Base-by-base conservation (phyloP, 1,139 yeast genomes). In the Taphrina confusa region DNA sequence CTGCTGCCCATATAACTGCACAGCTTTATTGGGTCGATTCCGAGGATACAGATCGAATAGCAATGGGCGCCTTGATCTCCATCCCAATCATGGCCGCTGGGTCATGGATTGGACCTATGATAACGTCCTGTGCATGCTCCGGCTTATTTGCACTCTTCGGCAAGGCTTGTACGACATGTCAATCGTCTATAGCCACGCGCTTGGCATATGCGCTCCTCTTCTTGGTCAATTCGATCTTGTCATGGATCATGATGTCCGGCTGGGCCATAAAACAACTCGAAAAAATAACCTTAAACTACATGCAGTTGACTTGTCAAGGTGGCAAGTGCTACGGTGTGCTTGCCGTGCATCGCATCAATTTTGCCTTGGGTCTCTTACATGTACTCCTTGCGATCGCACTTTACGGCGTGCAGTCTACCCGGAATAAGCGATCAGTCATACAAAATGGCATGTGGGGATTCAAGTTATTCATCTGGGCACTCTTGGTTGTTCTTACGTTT, bases 381-480 rank as follows among this genome's bases (percentile, higher is more conserved):
- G 69, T 91, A 46, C 67, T 84, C 1, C 75, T 92, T 61, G 96
- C 95, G 0, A 74, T 76, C 1, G 70, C 86, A 49, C 75, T 92
- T 57, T 71, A 86, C 8, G 88, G 88, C 52, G 95, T 89, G 11
- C 84, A 82, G 66, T 84, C 94, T 0, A 85, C 95, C 0, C 74
- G 81, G 42, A 85, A 90, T 69, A 89, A 94, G 20, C 78, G 97
- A 49, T 86, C 95, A 0, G 81, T 80, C 22, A 79, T 92, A 45
- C 98, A 92, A 70, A 92, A 92, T 71, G 95, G 96, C 1, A 82
- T 80, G 77, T 94, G 99, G 99, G 82, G 85, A 54, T 70, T 83
- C 62, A 94, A 94, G 72, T 73, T 88, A 8, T 69, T 84, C 16
- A 73, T 78, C 1, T 87, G 94, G 83, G 61, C 82, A 22, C 70